Base-by-base conservation (phyloP, 352 stramenopile species). In the Phytophthora lateralis region DNA sequence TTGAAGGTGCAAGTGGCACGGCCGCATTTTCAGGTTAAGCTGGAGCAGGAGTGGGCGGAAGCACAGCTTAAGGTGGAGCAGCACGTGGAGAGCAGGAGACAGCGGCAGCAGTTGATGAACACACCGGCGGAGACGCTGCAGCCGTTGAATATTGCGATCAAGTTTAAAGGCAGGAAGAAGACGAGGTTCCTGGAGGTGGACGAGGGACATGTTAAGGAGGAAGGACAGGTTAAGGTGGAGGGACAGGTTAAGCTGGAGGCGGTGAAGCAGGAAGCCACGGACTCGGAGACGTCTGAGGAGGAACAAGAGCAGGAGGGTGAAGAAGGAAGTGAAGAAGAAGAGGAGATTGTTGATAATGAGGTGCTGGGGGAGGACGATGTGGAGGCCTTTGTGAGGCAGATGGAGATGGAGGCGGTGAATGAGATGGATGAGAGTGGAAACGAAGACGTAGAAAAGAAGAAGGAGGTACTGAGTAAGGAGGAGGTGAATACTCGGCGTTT, bases 1-100 rank as follows among this genome's bases (percentile, higher is more conserved):
- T 65, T 94, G 12, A 73, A 74, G 26, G 77, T 94, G 47, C 79
- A 90, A 50, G 17, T 43, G n/a, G 85, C 85, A 1, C 72, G 73
- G 44, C 73, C 72, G 10, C 74, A 88, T 52, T 94, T 75, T 48
- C 26, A 73, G 32, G 44, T 61, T 30, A 69, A 78, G 15, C 55
- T 91, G 37, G 53, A 69, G 51, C 38, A 54, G 14, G 82, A 91
- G 61, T 80, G 76, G 57, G 44, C 69, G 35, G 18, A 70, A 9
- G 39, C 9, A 8, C 17, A 54, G 11, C 14, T 29, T 2, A 42
- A 58, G 53, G 26, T 7, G n/a, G 46, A 60, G 14, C 14, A 55
- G 21, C 37, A 30, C 5, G 7, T 17, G 8, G 44, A 47, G 32
- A 51, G 17, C 17, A 46, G 35, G 24, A 24, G 30, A 50, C 32